Evolutionary conservation across 257 asterid genomes (phyloP), one percentile per base, ranked within the genome.

Genomic region (Parsonsia alboflavescens): DNA sequence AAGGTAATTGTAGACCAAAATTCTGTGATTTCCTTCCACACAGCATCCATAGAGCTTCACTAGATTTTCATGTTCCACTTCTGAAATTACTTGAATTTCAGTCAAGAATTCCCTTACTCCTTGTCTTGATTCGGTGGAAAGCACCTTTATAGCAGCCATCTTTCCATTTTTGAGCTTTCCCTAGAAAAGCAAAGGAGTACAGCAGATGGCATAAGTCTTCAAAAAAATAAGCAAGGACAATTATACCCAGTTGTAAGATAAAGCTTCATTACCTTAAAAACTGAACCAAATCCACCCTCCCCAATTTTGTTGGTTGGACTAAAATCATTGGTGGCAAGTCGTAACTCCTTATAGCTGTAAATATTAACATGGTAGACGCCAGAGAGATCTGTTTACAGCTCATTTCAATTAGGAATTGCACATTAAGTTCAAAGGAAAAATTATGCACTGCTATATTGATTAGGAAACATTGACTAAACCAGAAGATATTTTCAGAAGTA

Each of bases 261-360:
- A 30, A 46, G 63, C 50, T 39, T 59, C 54, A 53, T 76, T 80
- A 95, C 99, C 98, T 85, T 90, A 77, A 82, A 95, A 67, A 95
- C 99, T 22, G 89, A 83, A 75, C 99, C 99, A 82, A 95, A 95
- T 73, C 98, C 99, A 50, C 99, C 99, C 85, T 86, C 96, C 75
- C 99, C 99, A 26, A 95, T 85, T 84, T 95, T 95, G 78, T 88
- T 92, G 30, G 77, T 67, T 59, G 79, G 86, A 84, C 90, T 87
- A 76, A 86, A 95, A 78, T 85, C 96, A 75, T 89, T 59, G 9
- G 99, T 92, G 64, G 97, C 98, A 0, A 77, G 67, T 77, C 80
- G 80, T 82, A 95, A 87, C 73, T 86, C 96, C 87, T 80, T 92
- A 87, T 92, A 87, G 5, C 94, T 83, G 90, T 86, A 95, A 68